A percentile compares a stretch with the other conserved stretches of the same genome.
Evolutionary conservation across 805 yeast species (phyloP).

Genomic region (fission yeast (Schizosaccharomyces pombe)): DNA sequence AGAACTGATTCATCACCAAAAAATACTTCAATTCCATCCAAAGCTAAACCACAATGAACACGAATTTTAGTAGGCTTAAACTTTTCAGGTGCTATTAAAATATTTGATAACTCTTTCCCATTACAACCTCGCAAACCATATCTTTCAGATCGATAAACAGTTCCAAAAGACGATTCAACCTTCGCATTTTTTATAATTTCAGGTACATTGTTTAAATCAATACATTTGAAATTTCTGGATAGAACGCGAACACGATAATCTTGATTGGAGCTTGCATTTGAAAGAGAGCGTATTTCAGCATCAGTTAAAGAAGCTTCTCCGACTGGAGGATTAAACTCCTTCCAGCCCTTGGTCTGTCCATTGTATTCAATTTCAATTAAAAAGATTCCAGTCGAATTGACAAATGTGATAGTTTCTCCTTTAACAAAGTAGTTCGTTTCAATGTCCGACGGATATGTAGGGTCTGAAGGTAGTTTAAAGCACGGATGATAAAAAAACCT

Average conservation of each 20-base stretch:
- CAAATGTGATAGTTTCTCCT: slow-evolving; percentile 25
- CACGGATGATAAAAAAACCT: slow-evolving; percentile 65
- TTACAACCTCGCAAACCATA: background rate
- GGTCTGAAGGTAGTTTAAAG: slow-evolving; percentile 47
- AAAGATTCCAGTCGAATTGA: slow-evolving; percentile 44
- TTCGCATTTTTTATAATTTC: background rate
- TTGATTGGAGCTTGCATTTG: background rate
- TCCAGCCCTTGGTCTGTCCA: slow-evolving; percentile 28
- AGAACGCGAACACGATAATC: background rate
- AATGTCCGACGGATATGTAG: slow-evolving; percentile 14
- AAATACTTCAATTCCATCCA: slow-evolving; percentile 54
- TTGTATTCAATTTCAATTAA: slow-evolving; percentile 47
- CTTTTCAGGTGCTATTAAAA: background rate
- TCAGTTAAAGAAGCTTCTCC: slow-evolving; percentile 25
- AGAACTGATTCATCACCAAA: slow-evolving; percentile 14
- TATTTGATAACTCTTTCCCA: background rate
- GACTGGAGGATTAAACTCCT: slow-evolving; percentile 49
- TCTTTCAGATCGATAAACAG: background rate
- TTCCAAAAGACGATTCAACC: background rate
- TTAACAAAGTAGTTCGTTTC: slow-evolving; percentile 27
- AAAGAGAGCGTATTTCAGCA: slow-evolving; percentile 20
- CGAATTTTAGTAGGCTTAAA: slow-evolving; percentile 3
- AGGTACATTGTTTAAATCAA: background rate
- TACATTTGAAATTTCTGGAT: background rate
- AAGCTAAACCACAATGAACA: slow-evolving; percentile 33